Percentiles rank a stretch among this genome's conserved stretches.
phyloP scores from a whole-genome alignment of 495 filamentous ascomycete genomes.

The Xylaria grammica region DNA sequence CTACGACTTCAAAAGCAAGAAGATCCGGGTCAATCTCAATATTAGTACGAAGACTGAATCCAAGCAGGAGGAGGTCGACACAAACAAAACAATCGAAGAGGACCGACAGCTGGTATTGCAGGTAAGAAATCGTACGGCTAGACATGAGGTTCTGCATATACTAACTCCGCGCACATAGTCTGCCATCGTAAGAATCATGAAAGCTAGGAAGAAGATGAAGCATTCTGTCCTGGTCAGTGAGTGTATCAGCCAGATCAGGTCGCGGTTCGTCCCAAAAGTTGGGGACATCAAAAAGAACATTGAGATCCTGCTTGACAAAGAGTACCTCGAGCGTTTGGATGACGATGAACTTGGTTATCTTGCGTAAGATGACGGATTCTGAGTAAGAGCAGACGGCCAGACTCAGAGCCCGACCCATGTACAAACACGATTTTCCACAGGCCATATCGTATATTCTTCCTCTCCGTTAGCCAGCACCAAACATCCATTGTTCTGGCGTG shows the following conservation, averaged over 20 bases:
- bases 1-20: conserved; percentile 96
- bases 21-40: conserved; percentile 95
- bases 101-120: conserved; percentile 95
- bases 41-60: conserved; percentile 91
- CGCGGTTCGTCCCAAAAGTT: conserved; percentile 92
- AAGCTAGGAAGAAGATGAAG: conserved; percentile 98
- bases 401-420: conserved; percentile 2
- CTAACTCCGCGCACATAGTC: conserved; percentile 67
- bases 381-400: not conserved
- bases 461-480: conserved; percentile 15
- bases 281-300: conserved; percentile 99
- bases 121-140: conserved; percentile 72
- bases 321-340: conserved; percentile 94
- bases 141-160: conserved; percentile 27
- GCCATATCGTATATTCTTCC: conserved; percentile 18
- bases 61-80: conserved; percentile 94
- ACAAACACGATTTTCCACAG: conserved; percentile 17
- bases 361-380: conserved; percentile 54
- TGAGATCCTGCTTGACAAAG: conserved; percentile 97
- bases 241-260: conserved; percentile 91
- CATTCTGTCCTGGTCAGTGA: conserved; percentile 91
- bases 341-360: conserved; percentile 94
- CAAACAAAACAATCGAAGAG: conserved; percentile 99
- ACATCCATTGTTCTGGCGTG: conserved; percentile 17
- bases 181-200: conserved; percentile 99